Evolutionary conservation across 495 filamentous ascomycete species (phyloP).

Genomic region (Xylaria flabelliformis): DNA sequence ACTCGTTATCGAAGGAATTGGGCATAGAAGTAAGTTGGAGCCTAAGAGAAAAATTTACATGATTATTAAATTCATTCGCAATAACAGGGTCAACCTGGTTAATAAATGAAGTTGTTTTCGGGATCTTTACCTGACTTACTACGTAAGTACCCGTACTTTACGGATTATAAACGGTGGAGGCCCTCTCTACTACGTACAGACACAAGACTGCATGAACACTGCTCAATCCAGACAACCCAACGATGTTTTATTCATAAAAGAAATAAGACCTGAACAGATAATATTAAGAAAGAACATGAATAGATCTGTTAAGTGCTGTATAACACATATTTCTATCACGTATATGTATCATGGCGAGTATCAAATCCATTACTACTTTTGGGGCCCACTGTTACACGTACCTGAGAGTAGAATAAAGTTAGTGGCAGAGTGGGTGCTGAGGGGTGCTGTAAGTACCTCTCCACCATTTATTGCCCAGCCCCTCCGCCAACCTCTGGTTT

Average conservation of each 20-base stretch:
- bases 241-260: too few species aligned
- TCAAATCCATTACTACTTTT: background rate
- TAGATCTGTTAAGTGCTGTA: background rate
- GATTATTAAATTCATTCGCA: background rate
- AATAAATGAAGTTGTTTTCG: background rate
- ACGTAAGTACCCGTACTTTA: too few species aligned
- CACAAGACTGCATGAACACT: too few species aligned
- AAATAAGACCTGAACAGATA: background rate
- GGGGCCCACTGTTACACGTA: background rate
- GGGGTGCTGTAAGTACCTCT: background rate
- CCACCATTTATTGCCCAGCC: conserved; percentile 14
- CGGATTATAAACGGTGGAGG: background rate
- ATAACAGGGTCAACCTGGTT: background rate
- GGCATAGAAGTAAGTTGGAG: background rate
- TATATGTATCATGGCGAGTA: background rate
- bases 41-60: background rate
- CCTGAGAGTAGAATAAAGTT: too few species aligned
- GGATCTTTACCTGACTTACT: background rate
- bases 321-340: background rate
- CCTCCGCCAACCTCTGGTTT: conserved; percentile 17
- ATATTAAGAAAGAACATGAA: background rate
- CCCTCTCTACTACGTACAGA: background rate
- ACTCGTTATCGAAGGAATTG: background rate
- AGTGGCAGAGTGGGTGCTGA: background rate
- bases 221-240: background rate